These are phyloP conservation scores for Podila verticillata DNA, from an alignment of 192 early-diverging fungal species.

Conservation along the genomic window DNA sequence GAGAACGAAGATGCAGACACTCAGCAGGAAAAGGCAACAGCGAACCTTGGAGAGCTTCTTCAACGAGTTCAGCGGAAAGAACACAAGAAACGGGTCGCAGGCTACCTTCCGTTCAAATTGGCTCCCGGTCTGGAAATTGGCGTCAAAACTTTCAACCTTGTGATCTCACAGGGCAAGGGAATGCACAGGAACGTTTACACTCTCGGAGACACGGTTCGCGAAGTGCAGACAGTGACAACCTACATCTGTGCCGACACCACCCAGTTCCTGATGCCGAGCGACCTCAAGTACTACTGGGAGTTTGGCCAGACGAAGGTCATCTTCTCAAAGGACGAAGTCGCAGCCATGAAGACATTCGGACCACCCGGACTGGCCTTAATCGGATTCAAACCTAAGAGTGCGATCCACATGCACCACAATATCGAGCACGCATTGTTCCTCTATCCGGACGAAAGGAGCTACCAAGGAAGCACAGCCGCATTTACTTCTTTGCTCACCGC, in stretches of 20 bases:
- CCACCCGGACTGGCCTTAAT: constrained; percentile 71
- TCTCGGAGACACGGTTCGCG: constrained; percentile 59
- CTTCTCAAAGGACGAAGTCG: constrained; percentile 78
- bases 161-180: constrained; percentile 62
- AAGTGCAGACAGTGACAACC: constrained; percentile 65
- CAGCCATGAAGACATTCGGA: constrained; percentile 67
- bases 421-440: constrained; percentile 74
- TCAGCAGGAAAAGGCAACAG: constrained; percentile 14
- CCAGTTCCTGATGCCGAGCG: constrained; percentile 56
- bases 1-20: constrained; percentile 28
- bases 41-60: constrained; percentile 61
- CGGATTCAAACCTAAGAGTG: constrained; percentile 72
- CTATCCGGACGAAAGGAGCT: constrained; percentile 79
- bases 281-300: constrained; percentile 74
- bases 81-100: constrained; percentile 67
- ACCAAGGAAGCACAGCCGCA: constrained; percentile 73
- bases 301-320: constrained; percentile 78
- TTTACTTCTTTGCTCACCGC: constrained; percentile 74
- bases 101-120: constrained; percentile 71
- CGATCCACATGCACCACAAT: constrained; percentile 66
- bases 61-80: constrained; percentile 67
- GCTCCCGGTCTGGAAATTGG: constrained; percentile 70
- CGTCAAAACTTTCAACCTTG: constrained; percentile 71
- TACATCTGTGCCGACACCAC: constrained; percentile 72
- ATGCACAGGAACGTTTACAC: constrained; percentile 57